These are phyloP conservation scores for Epicoccum sorghinum DNA, from an alignment of 2,329 filamentous ascomycete species.

Conservation along the genomic window DNA sequence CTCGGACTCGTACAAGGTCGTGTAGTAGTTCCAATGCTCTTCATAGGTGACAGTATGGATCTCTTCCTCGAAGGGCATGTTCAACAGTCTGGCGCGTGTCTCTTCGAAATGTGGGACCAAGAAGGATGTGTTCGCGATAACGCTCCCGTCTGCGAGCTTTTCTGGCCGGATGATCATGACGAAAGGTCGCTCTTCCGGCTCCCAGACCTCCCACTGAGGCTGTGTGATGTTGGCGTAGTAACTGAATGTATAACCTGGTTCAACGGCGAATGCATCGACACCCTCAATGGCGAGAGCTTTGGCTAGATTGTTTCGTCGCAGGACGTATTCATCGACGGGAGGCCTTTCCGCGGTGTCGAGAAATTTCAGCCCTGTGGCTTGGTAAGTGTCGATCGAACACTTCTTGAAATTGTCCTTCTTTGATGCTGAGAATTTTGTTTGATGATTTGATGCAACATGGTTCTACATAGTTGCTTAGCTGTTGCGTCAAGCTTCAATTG, in stretches of 20 bases:
- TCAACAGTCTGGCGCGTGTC: conserved; percentile 63
- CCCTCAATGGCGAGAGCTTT: conserved; percentile 58
- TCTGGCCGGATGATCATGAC: conserved; percentile 65
- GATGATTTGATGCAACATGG: neutral
- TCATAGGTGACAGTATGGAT: conserved; percentile 66
- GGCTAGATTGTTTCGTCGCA: conserved; percentile 63
- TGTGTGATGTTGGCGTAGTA: conserved; percentile 69
- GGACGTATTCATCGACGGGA: conserved; percentile 58
- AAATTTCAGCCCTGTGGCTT: conserved; percentile 59
- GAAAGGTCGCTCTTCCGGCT: conserved; percentile 68
- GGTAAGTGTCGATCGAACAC: conserved; percentile 60
- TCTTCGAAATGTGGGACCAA: conserved; percentile 67
- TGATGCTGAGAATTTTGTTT: neutral
- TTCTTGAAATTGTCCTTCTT: conserved; percentile 43
- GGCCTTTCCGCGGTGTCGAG: conserved; percentile 58
- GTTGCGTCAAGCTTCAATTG: neutral
- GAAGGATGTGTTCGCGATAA: conserved; percentile 63
- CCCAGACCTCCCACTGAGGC: conserved; percentile 68
- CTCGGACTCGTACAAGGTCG: conserved; percentile 53
- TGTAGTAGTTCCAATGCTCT: conserved; percentile 69
- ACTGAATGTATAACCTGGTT: conserved; percentile 69
- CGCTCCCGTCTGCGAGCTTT: conserved; percentile 44
- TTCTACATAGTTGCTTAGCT: conserved; percentile 2
- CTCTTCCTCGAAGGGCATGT: conserved; percentile 60
- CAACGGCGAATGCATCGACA: conserved; percentile 65